A percentile compares a stretch with the other conserved stretches of the same genome.
Conservation (phyloP, 2,329 filamentous ascomycete genomes). For the Pseudocercospora eumusae region DNA sequence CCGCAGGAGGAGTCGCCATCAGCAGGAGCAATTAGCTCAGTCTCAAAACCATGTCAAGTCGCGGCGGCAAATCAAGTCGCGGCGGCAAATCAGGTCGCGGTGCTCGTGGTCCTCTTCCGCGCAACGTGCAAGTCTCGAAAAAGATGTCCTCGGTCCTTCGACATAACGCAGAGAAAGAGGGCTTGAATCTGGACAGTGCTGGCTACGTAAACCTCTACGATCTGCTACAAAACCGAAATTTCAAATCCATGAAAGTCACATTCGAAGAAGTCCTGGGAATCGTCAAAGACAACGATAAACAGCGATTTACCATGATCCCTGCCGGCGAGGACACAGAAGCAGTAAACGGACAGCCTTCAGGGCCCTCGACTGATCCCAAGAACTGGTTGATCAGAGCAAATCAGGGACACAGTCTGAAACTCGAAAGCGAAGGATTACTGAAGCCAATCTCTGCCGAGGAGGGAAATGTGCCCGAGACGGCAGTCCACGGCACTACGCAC, state of each 20-base stretch:
- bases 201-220: conserved; percentile 64
- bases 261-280: conserved; percentile 70
- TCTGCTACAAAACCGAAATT: conserved; percentile 58
- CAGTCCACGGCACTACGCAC: conserved; percentile 89
- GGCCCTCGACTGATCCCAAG: conserved; percentile 51
- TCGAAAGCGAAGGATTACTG: conserved; percentile 71
- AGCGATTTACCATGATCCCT: conserved; percentile 79
- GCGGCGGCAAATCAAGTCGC: too few species aligned
- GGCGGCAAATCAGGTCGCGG: conserved; percentile 21
- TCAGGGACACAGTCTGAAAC: conserved; percentile 85
- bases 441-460: conserved; percentile 59
- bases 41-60: too few species aligned
- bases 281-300: conserved; percentile 79
- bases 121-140: conserved; percentile 39
- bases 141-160: conserved; percentile 55
- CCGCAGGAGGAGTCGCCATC: too few species aligned
- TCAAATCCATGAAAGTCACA: conserved; percentile 71
- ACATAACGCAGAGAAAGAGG: conserved; percentile 63
- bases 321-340: conserved; percentile 33
- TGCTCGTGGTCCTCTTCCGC: conserved; percentile 25
- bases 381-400: conserved; percentile 90
- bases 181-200: conserved; percentile 58
- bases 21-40: too few species aligned
- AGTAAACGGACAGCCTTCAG: conserved; percentile 23
- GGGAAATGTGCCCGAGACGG: conserved; percentile 42